Base-by-base conservation (phyloP, 805 yeast genomes). In the Starmerella roubikii region DNA sequence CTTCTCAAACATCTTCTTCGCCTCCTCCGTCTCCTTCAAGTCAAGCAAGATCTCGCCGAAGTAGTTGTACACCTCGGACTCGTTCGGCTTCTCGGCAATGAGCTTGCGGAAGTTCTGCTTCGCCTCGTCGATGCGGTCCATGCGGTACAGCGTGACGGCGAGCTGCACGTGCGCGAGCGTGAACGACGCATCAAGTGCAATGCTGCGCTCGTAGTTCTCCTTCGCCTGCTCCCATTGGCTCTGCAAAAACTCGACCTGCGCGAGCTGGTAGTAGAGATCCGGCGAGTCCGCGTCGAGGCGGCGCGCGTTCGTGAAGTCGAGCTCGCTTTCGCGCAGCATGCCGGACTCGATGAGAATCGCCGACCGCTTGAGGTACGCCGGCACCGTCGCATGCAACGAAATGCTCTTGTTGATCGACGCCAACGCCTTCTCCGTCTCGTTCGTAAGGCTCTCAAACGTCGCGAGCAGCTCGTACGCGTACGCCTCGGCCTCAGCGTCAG, bases 11-110 rank as follows among this genome's bases (percentile, higher is more conserved):
- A 84, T 86, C 55, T 74, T 74, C 44, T 74, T 61, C 41, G 97
- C 95, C 45, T 71, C 78, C 23, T 59, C 69, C 40, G 72, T 62
- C 51, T 81, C 83, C 56, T 78, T 79, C 53, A 71, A 71, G 58
- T 88, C 96, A 46, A 82, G 76, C 54, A 88, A 69, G 36, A 88
- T 78, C 66, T 91, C 98, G 55, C 97, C 98, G 57, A 77, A 85
- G 63, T 85, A 91, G 67, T 84, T 86, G 65, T 91, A 93, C 52
- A 85, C 79, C 60, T 84, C 95, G 40, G 97, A 83, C 38, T 80
- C 71, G 19, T 86, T 72, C 51, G 94, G 86, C 72, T 83, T 83
- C 58, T 69, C 69, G 58, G 69, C 66, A 54, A 72, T 74, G 27
- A 58, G 50, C 24, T 47, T 31, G 34, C 41, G 68, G 62, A 84